Conservation (phyloP, 108 stramenopile genomes). For the Cyclotella sp. region DNA sequence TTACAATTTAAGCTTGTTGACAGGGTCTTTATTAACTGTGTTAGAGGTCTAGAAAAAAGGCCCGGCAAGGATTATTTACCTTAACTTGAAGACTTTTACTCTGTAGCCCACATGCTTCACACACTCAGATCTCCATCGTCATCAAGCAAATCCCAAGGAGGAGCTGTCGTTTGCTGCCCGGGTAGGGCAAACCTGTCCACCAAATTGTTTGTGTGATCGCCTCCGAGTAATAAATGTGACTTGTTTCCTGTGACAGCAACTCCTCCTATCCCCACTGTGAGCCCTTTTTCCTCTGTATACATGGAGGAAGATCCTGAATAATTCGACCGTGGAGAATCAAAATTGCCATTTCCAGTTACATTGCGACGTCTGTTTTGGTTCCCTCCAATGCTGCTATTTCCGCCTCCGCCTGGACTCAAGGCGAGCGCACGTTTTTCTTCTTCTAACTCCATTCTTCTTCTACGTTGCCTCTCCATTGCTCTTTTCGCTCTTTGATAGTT, state of each 20-base stretch:
- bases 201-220: constrained; percentile 18
- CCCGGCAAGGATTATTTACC: too few species aligned
- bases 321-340: constrained; percentile 48
- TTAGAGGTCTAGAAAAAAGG: too few species aligned
- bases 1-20: too few species aligned
- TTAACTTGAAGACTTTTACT: background rate
- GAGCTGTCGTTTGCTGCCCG: constrained; percentile 2
- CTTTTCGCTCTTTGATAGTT: constrained; percentile 86
- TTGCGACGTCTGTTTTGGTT: constrained; percentile 25
- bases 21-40: too few species aligned
- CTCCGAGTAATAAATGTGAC: constrained; percentile 47
- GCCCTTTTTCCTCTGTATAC: constrained; percentile 56
- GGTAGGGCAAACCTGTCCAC: constrained; percentile 12
- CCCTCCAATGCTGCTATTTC: constrained; percentile 25
- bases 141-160: constrained; percentile 44
- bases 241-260: constrained; percentile 32
- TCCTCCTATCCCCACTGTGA: constrained; percentile 45
- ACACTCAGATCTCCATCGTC: constrained; percentile 53
- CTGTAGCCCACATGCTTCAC: background rate
- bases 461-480: constrained; percentile 79
- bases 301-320: constrained; percentile 51
- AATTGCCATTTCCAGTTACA: constrained; percentile 14
- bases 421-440: constrained; percentile 51
- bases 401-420: constrained; percentile 29
- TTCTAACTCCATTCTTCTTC: constrained; percentile 63